Evolutionary conservation across 2,329 filamentous ascomycete genomes (phyloP).

Genomic region (Phialocephala subalpina): DNA sequence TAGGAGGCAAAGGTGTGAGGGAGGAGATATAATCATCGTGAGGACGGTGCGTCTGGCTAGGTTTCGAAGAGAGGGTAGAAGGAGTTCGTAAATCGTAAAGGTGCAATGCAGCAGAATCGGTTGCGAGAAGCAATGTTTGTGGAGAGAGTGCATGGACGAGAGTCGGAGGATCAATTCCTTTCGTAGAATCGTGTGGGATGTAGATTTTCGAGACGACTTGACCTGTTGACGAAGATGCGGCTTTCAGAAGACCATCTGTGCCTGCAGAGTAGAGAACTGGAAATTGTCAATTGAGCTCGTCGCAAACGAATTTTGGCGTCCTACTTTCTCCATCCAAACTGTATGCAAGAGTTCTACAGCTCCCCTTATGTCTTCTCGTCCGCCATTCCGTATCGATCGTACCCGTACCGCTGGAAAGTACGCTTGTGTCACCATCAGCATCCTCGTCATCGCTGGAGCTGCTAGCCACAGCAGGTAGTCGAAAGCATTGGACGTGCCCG

Average conservation of each 20-base stretch:
- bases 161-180: conserved; percentile 72
- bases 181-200: conserved; percentile 63
- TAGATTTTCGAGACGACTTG: conserved; percentile 83
- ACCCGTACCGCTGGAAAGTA: conserved; percentile 69
- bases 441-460: conserved; percentile 55
- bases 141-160: conserved; percentile 85
- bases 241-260: conserved; percentile 64
- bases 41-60: conserved; percentile 82
- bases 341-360: conserved; percentile 84
- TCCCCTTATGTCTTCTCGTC: conserved; percentile 91
- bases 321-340: conserved; percentile 77
- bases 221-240: conserved; percentile 65
- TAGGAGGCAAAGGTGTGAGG: conserved; percentile 82
- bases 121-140: conserved; percentile 86
- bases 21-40: conserved; percentile 95
- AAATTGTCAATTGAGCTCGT: not conserved
- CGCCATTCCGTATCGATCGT: conserved; percentile 86
- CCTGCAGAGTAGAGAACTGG: conserved; percentile 70
- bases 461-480: conserved; percentile 65
- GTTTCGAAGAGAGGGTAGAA: conserved; percentile 64
- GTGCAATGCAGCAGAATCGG: conserved; percentile 89
- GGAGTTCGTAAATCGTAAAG: conserved; percentile 81
- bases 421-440: conserved; percentile 56
- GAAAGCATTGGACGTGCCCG: conserved; percentile 86
- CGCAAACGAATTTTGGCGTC: conserved; percentile 46